phyloP scores from a whole-genome alignment of 495 filamentous ascomycete species.

The Rusavskia elegans region DNA sequence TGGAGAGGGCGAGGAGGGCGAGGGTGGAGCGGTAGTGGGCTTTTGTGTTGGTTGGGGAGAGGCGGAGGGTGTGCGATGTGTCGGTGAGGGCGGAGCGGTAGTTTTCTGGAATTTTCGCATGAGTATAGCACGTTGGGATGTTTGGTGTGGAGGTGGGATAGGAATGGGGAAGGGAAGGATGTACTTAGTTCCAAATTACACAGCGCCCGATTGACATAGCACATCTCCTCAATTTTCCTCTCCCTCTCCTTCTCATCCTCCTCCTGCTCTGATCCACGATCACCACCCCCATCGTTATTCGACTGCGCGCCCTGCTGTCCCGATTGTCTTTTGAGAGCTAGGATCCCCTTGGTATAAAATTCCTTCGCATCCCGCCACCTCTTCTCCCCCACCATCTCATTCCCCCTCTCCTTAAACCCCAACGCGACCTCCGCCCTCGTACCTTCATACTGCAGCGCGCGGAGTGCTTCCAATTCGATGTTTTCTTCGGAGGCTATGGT shows the following conservation, averaged over 20 bases:
- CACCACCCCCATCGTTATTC: too few relatives aligned
- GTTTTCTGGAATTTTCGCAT: slow-evolving; percentile 37
- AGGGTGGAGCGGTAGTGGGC: slow-evolving; percentile 70
- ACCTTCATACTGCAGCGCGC: slow-evolving; percentile 84
- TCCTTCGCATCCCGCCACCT: slow-evolving; percentile 74
- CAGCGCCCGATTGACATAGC: slow-evolving; percentile 71
- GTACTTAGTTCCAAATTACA: slow-evolving; percentile 65
- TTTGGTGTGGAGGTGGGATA: neutral
- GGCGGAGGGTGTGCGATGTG: slow-evolving; percentile 59
- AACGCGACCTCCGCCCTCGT: slow-evolving; percentile 62
- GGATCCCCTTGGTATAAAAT: slow-evolving; percentile 74
- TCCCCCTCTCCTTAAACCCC: slow-evolving; percentile 77
- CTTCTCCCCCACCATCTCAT: slow-evolving; percentile 63
- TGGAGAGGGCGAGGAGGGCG: slow-evolving; percentile 59
- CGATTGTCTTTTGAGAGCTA: slow-evolving; percentile 33
- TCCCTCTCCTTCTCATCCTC: slow-evolving; percentile 41
- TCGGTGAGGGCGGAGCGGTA: slow-evolving; percentile 71
- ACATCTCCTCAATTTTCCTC: slow-evolving; percentile 48
- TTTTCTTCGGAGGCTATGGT: slow-evolving; percentile 34
- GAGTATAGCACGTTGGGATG: neutral
- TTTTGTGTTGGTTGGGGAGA: slow-evolving; percentile 70
- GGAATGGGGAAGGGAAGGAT: slow-evolving; percentile 5
- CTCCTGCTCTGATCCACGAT: neutral
- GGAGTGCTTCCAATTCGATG: slow-evolving; percentile 65
- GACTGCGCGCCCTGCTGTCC: too few relatives aligned